These are phyloP conservation scores for Erythrophleum fordii DNA, from an alignment of 306 rosid species.

Conservation along the genomic window DNA sequence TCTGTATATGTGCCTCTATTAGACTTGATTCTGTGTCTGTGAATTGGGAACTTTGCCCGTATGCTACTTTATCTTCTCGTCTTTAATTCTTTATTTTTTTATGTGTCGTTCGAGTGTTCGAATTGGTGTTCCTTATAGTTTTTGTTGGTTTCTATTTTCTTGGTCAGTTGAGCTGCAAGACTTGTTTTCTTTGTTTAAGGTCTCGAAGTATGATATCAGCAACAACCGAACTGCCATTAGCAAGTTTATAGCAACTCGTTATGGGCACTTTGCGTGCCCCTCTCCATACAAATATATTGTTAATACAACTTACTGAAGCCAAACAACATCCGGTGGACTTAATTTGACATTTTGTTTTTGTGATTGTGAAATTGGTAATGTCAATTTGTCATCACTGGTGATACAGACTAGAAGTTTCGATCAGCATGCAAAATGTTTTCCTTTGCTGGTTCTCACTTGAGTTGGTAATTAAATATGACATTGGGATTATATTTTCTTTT, in stretches of 20 bases:
- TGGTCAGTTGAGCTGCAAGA: conserved; percentile 27
- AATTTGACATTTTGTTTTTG: background rate
- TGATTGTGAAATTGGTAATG: background rate
- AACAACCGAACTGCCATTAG: conserved; percentile 8
- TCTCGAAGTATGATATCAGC: conserved; percentile 19
- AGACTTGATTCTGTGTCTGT: background rate
- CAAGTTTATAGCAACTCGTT: background rate
- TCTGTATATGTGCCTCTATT: background rate
- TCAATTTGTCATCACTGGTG: background rate
- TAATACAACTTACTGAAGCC: background rate
- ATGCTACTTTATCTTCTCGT: conserved; percentile 5
- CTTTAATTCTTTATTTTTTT: conserved; percentile 36
- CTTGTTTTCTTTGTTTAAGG: background rate
- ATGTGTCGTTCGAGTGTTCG: background rate
- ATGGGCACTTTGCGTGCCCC: conserved; percentile 3
- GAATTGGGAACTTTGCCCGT: conserved; percentile 4
- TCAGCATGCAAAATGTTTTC: background rate
- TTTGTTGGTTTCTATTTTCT: conserved; percentile 5
- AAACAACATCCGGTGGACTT: background rate
- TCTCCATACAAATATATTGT: background rate
- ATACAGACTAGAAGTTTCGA: background rate
- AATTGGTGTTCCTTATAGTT: background rate
- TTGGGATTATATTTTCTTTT: background rate
- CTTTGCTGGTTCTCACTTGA: background rate
- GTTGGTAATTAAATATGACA: background rate